Evolutionary conservation across 495 filamentous ascomycete species (phyloP), one percentile per base, ranked within the genome.

Genomic region (Aspergillus homomorphus): DNA sequence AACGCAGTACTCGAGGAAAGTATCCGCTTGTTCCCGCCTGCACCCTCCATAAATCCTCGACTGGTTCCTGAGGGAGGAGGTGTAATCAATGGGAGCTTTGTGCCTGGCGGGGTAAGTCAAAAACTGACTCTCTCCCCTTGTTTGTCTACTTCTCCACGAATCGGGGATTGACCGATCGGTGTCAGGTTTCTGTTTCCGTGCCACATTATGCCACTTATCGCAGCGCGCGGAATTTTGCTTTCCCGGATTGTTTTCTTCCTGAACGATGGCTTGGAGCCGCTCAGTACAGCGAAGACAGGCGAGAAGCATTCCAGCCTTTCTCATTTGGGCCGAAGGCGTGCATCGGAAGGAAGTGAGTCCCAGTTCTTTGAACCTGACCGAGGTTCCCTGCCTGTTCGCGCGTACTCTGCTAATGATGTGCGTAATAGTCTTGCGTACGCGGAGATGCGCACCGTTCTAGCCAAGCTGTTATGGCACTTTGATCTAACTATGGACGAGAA

Each of bases 1-100:
- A 67, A 68, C 33, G 73, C 71, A 5, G 72, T 77, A 14, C 61
- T 82, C 5, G 65, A 73, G 30, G 80, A 83, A 63, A 65, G 66
- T 2, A 63, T 80, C 2, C 73, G 80, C 8, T 64, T 82, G 3
- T 76, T 74, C 50, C 78, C 78, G 0, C 75, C 78, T 4, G 68
- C 73, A 9, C 67, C 73, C 21, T 69, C 63, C 15, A 20, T 51
- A 0, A 62, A 73, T 2, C 66, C 73, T 0, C 64, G 78, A 1
- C 57, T 73, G 4, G 74, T 74, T 3, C 80, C 77, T 0, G 59
- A 62, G 16, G 72, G 62, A 8, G 79, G 80, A 3, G 65, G 64
- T 1, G 48, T 66, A 4, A 69, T 81, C 24, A 67, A 72, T 52
- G 74, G 74, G 3, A 22, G 66, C 15, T 70, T 59, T 20, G 62